Conservation (phyloP, 192 early-diverging fungal species). For the Chytriomyces sp. region DNA sequence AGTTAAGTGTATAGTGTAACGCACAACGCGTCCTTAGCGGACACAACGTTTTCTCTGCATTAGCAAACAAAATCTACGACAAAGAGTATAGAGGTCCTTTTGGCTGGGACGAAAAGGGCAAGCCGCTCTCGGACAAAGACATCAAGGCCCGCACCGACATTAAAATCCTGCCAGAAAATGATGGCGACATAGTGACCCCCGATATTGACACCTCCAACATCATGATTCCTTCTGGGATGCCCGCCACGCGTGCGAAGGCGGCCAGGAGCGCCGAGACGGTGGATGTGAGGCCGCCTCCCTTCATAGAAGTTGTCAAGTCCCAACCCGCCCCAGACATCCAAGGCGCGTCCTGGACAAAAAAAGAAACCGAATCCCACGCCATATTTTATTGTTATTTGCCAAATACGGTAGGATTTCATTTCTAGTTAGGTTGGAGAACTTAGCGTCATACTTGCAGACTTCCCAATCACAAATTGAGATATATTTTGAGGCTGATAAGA, state of each 20-base stretch:
- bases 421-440: background rate
- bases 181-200: too few relatives aligned
- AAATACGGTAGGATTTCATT: background rate
- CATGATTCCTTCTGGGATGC: too few relatives aligned
- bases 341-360: background rate
- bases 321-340: background rate
- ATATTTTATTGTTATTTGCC: conserved; percentile 11
- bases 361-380: background rate
- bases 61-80: conserved; percentile 18
- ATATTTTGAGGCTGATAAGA: background rate
- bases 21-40: background rate
- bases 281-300: too few relatives aligned
- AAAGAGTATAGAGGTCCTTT: conserved; percentile 18
- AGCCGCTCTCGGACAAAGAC: background rate
- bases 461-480: conserved; percentile 5
- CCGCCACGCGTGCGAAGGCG: too few relatives aligned
- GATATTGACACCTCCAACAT: too few relatives aligned
- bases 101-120: conserved; percentile 21
- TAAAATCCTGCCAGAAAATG: conserved; percentile 7
- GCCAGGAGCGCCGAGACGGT: too few relatives aligned
- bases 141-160: background rate
- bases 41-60: background rate
- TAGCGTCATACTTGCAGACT: background rate
- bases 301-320: conserved; percentile 4
- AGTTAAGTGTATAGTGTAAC: background rate